These are phyloP conservation scores for Fusarium hostae DNA, from an alignment of 2,329 filamentous ascomycete species.

Conservation along the genomic window DNA sequence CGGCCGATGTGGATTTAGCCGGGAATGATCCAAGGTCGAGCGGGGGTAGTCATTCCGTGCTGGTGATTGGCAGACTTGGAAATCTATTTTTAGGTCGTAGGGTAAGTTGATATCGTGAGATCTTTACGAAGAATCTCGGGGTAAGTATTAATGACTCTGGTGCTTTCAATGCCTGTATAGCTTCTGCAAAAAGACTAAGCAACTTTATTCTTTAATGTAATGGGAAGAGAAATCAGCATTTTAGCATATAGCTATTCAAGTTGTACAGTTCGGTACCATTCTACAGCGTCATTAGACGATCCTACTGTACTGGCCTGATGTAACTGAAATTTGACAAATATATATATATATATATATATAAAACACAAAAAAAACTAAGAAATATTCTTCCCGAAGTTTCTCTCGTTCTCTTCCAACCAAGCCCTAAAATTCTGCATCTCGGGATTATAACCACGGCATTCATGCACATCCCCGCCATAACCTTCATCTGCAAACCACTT, in stretches of 20 bases:
- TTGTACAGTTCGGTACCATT: too few species aligned
- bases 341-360: too few species aligned
- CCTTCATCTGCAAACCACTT: slow-evolving; percentile 30
- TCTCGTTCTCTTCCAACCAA: slow-evolving; percentile 16
- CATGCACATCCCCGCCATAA: slow-evolving; percentile 26
- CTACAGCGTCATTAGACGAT: too few species aligned
- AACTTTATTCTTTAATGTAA: too few species aligned
- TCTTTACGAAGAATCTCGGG: neutral
- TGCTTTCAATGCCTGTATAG: too few species aligned
- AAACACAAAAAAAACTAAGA: too few species aligned
- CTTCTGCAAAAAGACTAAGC: too few species aligned
- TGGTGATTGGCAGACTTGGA: neutral
- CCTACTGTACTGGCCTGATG: accelerated
- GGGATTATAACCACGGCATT: slow-evolving; percentile 4
- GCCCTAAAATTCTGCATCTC: slow-evolving; percentile 14
- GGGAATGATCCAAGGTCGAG: neutral
- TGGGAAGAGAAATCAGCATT: too few species aligned
- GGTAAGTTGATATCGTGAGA: neutral
- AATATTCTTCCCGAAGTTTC: neutral
- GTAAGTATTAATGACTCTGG: too few species aligned
- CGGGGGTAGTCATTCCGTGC: neutral
- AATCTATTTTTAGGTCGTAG: neutral
- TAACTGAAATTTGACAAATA: too few species aligned
- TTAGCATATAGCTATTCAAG: too few species aligned
- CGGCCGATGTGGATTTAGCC: neutral